Percentiles rank a stretch among this genome's conserved stretches.
Evolutionary conservation across 2,329 filamentous ascomycete genomes (phyloP).

Genomic region (Dryadomyces quercivorus): DNA sequence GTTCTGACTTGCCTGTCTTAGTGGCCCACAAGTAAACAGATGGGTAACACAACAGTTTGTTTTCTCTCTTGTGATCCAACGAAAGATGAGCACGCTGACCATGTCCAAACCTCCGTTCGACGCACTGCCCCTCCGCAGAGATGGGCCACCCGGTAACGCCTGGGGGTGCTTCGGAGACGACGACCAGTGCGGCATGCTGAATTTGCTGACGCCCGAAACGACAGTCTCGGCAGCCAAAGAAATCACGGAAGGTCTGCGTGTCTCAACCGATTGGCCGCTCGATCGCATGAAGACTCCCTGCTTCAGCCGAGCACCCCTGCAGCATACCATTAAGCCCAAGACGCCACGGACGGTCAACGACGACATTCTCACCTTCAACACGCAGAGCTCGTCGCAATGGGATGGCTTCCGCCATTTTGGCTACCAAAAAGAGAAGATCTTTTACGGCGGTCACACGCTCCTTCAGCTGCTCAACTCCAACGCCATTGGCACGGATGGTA

Average conservation of each 20-base stretch:
- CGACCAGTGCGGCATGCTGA: slow-evolving; percentile 29
- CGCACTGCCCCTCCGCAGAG: not conserved
- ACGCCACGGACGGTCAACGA: slow-evolving; percentile 9
- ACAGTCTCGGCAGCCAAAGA: slow-evolving; percentile 26
- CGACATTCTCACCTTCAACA: slow-evolving; percentile 31
- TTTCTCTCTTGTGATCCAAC: no score
- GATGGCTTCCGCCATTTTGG: slow-evolving; percentile 30
- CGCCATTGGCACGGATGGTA: slow-evolving; percentile 16
- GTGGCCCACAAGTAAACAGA: no score
- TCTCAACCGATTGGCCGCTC: slow-evolving; percentile 24
- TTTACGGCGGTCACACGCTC: not conserved
- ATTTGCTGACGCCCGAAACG: slow-evolving; percentile 29
- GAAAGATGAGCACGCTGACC: not conserved
- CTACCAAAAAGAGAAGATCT: slow-evolving; percentile 11
- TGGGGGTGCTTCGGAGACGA: slow-evolving; percentile 32
- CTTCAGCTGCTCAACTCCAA: slow-evolving; percentile 24
- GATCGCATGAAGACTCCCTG: slow-evolving; percentile 1
- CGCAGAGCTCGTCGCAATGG: slow-evolving; percentile 33
- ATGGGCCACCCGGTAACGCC: slow-evolving; percentile 26
- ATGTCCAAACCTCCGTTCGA: slow-evolving; percentile 1
- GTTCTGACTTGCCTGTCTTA: no score
- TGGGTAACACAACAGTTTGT: no score
- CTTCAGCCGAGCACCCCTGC: not conserved
- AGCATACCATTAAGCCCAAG: not conserved
- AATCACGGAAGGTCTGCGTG: slow-evolving; percentile 25